Evolutionary conservation across 2,329 filamentous ascomycete genomes (phyloP).

Genomic region (Aspergillus carbonarius): DNA sequence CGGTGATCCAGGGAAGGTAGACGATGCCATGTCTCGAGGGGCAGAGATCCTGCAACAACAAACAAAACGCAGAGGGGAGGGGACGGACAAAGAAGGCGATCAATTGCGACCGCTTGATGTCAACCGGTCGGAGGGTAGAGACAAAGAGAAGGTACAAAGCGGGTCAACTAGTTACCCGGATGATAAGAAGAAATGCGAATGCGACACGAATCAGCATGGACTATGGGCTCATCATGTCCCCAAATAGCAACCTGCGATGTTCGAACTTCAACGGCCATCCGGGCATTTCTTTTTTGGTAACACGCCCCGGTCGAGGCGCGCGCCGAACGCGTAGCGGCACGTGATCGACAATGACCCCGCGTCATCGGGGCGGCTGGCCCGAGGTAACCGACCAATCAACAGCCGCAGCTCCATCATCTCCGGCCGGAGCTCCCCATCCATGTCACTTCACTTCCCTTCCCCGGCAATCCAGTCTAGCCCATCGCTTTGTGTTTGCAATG

Average conservation of each 20-base stretch:
- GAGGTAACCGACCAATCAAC: slow-evolving; percentile 13
- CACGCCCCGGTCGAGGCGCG: neutral
- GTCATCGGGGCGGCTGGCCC: slow-evolving; percentile 9
- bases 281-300: neutral
- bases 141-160: neutral
- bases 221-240: neutral
- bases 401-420: neutral
- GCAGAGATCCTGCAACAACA: slow-evolving; percentile 15
- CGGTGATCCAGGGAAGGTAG: slow-evolving; percentile 15
- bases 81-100: slow-evolving; percentile 9
- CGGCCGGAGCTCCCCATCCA: slow-evolving; percentile 7
- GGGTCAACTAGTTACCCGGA: neutral
- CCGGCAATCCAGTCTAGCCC: neutral
- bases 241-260: neutral
- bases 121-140: neutral
- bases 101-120: slow-evolving; percentile 3
- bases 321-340: slow-evolving; percentile 8
- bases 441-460: neutral
- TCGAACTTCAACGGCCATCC: neutral
- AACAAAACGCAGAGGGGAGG: slow-evolving; percentile 7
- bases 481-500: slow-evolving; percentile 10
- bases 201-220: neutral
- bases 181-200: neutral
- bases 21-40: slow-evolving; percentile 30
- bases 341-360: slow-evolving; percentile 13